Percentiles rank a stretch among this genome's conserved stretches.
Conservation (phyloP, 208 protist species). For the Strigomonas culicis region DNA sequence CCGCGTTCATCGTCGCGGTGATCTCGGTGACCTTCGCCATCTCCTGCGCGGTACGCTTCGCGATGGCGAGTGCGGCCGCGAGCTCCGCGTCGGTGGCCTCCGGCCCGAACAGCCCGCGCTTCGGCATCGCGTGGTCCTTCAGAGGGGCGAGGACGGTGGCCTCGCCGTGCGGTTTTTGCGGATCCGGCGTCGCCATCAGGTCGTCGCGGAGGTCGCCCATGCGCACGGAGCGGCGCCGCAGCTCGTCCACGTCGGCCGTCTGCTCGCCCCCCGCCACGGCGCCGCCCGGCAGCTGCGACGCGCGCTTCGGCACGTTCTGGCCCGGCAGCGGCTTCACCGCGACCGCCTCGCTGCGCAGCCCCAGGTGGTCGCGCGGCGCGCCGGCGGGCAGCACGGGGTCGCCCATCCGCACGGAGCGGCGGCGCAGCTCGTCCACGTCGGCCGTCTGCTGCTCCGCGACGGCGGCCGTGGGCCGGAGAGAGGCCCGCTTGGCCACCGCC, state of each 20-base stretch:
- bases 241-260: neutral
- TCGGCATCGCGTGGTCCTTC: neutral
- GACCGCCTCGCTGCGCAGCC: neutral
- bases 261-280: neutral
- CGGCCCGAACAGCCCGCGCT: neutral
- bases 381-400: neutral
- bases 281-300: neutral
- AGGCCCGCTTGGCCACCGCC: constrained; percentile 1
- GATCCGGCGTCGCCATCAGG: too few relatives aligned
- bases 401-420: neutral
- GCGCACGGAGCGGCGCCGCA: too few relatives aligned
- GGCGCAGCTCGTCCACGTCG: neutral
- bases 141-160: too few relatives aligned
- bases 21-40: neutral
- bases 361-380: neutral
- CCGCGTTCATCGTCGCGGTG: neutral
- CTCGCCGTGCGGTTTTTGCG: neutral
- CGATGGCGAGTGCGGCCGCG: too few relatives aligned
- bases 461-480: neutral
- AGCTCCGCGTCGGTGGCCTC: too few relatives aligned
- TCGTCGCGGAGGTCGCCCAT: too few relatives aligned
- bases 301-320: neutral
- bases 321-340: neutral
- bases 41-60: neutral
- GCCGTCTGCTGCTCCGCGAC: constrained; percentile 3